Conservation (phyloP, 2,329 filamentous ascomycete species). For the Triangularia setosa region DNA sequence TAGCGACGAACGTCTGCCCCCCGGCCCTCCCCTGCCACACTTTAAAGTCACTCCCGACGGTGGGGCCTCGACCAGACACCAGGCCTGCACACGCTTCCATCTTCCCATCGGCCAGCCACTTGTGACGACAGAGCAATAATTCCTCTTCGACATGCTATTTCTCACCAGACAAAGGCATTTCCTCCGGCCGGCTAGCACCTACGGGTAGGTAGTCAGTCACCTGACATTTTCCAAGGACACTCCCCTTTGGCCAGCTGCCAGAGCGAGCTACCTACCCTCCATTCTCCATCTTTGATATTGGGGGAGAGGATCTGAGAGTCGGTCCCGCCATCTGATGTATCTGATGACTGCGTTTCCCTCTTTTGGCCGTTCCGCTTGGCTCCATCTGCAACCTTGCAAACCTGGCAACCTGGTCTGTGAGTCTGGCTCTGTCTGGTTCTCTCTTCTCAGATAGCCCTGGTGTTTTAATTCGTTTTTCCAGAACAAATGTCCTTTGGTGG, state of each 20-base stretch:
- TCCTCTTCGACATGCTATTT: neutral
- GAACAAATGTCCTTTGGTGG: conserved; percentile 27
- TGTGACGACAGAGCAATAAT: neutral
- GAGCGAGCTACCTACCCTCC: neutral
- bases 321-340: neutral
- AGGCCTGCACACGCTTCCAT: neutral
- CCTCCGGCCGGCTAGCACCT: too few relatives aligned
- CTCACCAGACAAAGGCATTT: neutral
- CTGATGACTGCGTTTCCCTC: neutral
- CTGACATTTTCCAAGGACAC: too few relatives aligned
- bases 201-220: neutral
- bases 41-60: conserved; percentile 9
- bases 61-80: neutral
- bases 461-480: conserved; percentile 29
- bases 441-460: conserved; percentile 17
- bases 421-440: too few relatives aligned
- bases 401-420: neutral
- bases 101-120: neutral
- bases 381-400: neutral
- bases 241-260: neutral
- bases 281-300: neutral
- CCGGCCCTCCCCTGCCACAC: conserved; percentile 12
- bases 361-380: neutral
- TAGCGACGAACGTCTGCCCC: conserved; percentile 2
- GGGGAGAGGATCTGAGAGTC: too few relatives aligned